Base-by-base conservation (phyloP, 2,329 filamentous ascomycete genomes). In the Magnaporthiopsis poae region DNA sequence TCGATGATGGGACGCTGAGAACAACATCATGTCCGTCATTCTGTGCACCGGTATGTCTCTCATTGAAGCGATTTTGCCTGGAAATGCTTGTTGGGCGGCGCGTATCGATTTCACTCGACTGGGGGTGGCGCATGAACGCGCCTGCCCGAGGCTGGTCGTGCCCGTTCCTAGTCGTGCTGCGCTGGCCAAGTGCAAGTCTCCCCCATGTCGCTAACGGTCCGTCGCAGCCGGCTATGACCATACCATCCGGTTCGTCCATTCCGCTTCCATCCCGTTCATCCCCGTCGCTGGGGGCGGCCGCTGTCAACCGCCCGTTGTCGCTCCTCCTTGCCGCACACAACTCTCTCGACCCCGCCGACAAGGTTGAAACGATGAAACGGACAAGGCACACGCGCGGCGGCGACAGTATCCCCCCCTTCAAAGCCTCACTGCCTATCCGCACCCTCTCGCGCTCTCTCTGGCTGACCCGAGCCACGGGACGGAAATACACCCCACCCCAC, bases 211-310 rank as follows among this genome's bases (percentile, higher is more conserved):
- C 52, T 35, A 39, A 31, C 56, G 67, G 31, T 15, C 15, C 12
- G 13, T 59, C 46, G 67, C 70, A 86, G 84, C 85, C 71, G 84
- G 84, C 71, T 87, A 87, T 74, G 84, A 87, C 77, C 84, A 87
- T 75, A 87, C 84, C 56, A 87, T 87, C 71, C 81, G 84, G 83
- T 85, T 76, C 70, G 72, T 66, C 63, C n/a, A 56, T 15, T n/a
- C 18, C 63, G 13, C 27, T 59, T 36, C 12, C 35, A 36, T 36
- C 31, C 31, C 31, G 35, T 8, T 12, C 35, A 11, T 36, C 35
- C 9, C 7, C 7, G 18, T 60, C 39, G 5, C 3, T 18, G 18
- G 62, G n/a, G 5, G 1, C 21, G 4, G 21, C 12, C 63, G 15
- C 62, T 33, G n/a, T 8, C 63, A n/a, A 39, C 46, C 35, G 63